These are phyloP conservation scores for Tetragonia tetragonoides DNA, from an alignment of 148 eudicot genomes.

Conservation along the genomic window DNA sequence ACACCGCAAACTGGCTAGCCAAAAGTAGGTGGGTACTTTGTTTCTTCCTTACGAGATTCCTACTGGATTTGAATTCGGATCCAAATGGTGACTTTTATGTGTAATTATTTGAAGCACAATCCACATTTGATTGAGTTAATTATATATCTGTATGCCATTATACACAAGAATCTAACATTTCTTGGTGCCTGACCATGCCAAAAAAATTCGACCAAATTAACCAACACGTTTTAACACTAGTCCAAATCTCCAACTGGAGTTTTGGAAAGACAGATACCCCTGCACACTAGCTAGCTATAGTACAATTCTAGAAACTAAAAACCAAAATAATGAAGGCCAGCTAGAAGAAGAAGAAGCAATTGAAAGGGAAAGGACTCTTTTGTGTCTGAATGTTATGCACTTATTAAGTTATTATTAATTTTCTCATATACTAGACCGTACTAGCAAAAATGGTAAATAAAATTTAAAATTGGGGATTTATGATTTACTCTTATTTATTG, in stretches of 20 bases:
- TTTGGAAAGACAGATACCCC: constrained; percentile 10
- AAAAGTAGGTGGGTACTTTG: not conserved
- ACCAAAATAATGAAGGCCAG: not conserved
- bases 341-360: not conserved
- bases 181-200: constrained; percentile 21
- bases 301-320: too few relatives aligned
- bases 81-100: not conserved
- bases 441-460: too few relatives aligned
- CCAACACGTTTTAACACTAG: constrained; percentile 14
- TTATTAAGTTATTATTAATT: not conserved
- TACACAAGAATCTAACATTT: not conserved
- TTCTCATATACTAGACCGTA: too few relatives aligned
- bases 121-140: not conserved
- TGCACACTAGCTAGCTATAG: not conserved
- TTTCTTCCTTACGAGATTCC: not conserved
- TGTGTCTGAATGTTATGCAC: too few relatives aligned
- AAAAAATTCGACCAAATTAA: constrained; percentile 2
- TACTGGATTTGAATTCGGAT: not conserved
- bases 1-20: too few relatives aligned
- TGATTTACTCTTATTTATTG: too few relatives aligned
- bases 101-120: not conserved
- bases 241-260: constrained; percentile 26
- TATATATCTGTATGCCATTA: not conserved
- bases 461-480: too few relatives aligned
- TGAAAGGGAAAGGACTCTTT: constrained; percentile 11